Percentiles rank a stretch among this genome's conserved stretches.
These are phyloP conservation scores for Rehmannia glutinosa DNA, from an alignment of 257 asterid genomes.

Conservation along the genomic window DNA sequence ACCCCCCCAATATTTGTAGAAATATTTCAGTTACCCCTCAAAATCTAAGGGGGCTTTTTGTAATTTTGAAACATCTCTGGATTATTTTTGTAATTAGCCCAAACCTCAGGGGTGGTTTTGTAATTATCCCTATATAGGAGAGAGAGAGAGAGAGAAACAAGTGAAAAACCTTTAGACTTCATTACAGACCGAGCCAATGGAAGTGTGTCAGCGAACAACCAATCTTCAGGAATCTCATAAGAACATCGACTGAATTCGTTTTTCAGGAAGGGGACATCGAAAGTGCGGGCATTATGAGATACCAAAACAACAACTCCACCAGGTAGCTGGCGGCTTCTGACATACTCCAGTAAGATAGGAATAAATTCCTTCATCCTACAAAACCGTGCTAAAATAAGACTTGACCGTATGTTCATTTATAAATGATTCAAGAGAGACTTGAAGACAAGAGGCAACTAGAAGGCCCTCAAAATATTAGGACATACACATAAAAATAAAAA, in stretches of 20 bases:
- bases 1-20: too few species aligned
- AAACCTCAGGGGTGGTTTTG: too few species aligned
- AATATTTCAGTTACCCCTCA: too few species aligned
- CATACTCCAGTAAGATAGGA: constrained; percentile 62
- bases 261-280: constrained; percentile 80
- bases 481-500: too few species aligned
- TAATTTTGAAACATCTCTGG: too few species aligned
- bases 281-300: constrained; percentile 73
- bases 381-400: constrained; percentile 17
- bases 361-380: constrained; percentile 94
- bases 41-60: too few species aligned
- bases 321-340: constrained; percentile 75
- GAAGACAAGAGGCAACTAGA: background rate
- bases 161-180: constrained; percentile 59
- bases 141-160: background rate
- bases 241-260: constrained; percentile 67
- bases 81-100: too few species aligned
- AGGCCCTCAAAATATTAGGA: background rate
- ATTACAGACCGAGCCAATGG: constrained; percentile 63
- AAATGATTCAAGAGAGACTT: background rate
- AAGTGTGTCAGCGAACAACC: constrained; percentile 66
- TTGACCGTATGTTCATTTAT: background rate
- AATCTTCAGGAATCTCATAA: constrained; percentile 64
- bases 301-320: constrained; percentile 72
- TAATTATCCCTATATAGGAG: too few species aligned